Conservation (phyloP, 2,329 filamentous ascomycete species). For the Paramyrothecium roridum region DNA sequence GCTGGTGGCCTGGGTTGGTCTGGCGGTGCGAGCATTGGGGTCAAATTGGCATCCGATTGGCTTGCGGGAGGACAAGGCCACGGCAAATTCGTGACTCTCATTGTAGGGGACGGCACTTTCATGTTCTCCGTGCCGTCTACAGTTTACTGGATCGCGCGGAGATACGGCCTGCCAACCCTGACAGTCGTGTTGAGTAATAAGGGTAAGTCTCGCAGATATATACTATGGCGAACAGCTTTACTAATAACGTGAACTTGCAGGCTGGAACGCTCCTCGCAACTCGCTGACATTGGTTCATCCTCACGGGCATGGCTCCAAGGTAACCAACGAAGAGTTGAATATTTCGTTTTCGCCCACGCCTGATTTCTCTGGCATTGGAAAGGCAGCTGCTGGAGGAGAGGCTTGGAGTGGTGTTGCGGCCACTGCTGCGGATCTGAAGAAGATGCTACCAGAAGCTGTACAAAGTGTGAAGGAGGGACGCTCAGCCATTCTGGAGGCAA, state of each 20-base stretch:
- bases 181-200: slow-evolving; percentile 53
- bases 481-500: not conserved
- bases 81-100: slow-evolving; percentile 38
- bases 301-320: slow-evolving; percentile 46
- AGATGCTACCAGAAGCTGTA: not conserved
- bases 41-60: slow-evolving; percentile 60
- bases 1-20: slow-evolving; percentile 76
- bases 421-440: not conserved
- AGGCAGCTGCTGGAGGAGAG: slow-evolving; percentile 51
- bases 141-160: slow-evolving; percentile 45
- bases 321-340: slow-evolving; percentile 56
- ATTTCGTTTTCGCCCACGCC: slow-evolving; percentile 57
- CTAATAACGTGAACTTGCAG: slow-evolving; percentile 17
- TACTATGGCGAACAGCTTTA: not conserved
- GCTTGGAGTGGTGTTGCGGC: not conserved
- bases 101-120: slow-evolving; percentile 48
- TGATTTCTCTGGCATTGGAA: slow-evolving; percentile 56
- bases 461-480: not conserved
- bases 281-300: slow-evolving; percentile 56
- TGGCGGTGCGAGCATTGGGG: slow-evolving; percentile 67
- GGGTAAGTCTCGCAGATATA: slow-evolving; percentile 23
- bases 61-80: slow-evolving; percentile 29
- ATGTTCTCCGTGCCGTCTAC: slow-evolving; percentile 45
- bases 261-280: slow-evolving; percentile 56
- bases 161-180: slow-evolving; percentile 43